Evolutionary conservation across 2,329 filamentous ascomycete genomes (phyloP), one percentile per base, ranked within the genome.

Genomic region (Alternaria gansuensis): DNA sequence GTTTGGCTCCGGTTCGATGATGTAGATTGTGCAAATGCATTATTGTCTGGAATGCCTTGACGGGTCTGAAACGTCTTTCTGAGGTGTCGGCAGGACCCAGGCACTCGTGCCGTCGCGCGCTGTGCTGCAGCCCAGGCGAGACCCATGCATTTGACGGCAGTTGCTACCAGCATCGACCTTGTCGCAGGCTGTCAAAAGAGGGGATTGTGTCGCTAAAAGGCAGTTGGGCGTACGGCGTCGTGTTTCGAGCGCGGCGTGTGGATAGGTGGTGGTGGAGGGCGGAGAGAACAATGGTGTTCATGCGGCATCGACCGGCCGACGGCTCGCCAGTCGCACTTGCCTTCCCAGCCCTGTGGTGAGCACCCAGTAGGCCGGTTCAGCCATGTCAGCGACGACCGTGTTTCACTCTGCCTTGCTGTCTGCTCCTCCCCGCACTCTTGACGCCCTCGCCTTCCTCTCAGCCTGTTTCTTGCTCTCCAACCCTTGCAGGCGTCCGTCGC

Each of bases 331-430:
- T 54, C 44, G 50, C 37, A 41, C 45, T 49, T 57, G 51, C 37
- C 40, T 53, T 60, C 60, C 66, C 69, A 65, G 58, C 60, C 52
- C 44, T 49, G 53, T 59, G 65, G 69, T 63, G 55, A 26, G 41
- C 17, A 58, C 54, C 60, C 71, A 58, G 50, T 40, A 33, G 28
- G 43, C n/a, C 60, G 71, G 71, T 67, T 65, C 64, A 45, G 62
- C 68, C 68, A 64, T 40, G 44, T 62, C 66, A 66, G 65, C 64
- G 54, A 59, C 46, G 53, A 62, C 58, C 61, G 57, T 70, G 62
- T 67, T 68, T 71, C 60, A 65, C 56, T 63, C 62, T 57, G 49
- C 51, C 59, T 59, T 48, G 44, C 44, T 55, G 57, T 62, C 57
- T 45, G 37, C 48, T 57, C 21, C 50, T 57, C 60, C 64, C 62